These are phyloP conservation scores for Cadophora luteo-olivacea DNA, from an alignment of 2,329 filamentous ascomycete genomes.

Conservation along the genomic window DNA sequence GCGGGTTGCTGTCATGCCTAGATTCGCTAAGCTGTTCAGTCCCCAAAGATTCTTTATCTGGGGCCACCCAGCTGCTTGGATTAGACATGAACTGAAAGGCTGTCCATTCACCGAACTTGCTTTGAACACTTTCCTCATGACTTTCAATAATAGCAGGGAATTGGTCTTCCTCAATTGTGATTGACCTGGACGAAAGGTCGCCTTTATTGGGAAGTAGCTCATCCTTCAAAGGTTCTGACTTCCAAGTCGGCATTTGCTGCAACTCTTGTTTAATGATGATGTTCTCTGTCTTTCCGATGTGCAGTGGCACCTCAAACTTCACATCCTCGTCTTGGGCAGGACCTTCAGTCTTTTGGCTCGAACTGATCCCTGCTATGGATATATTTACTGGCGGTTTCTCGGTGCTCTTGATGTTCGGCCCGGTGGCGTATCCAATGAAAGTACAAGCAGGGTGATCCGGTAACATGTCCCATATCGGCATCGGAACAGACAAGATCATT, in stretches of 20 bases:
- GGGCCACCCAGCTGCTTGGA: no score
- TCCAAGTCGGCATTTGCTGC: background rate
- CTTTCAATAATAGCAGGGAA: no score
- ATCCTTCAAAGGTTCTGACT: background rate
- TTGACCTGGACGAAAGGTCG: background rate
- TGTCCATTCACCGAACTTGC: no score
- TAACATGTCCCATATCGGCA: constrained; percentile 15
- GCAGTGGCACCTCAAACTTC: background rate
- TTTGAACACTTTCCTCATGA: no score
- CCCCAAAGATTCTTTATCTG: no score
- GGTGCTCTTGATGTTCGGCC: background rate
- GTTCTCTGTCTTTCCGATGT: background rate
- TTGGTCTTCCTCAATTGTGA: background rate
- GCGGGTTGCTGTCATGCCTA: no score
- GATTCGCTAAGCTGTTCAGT: no score
- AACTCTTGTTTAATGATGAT: background rate
- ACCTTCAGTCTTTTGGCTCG: no score
- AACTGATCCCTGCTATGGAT: background rate
- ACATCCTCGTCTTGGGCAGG: background rate
- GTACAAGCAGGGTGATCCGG: constrained; percentile 16
- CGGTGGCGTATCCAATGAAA: constrained; percentile 34
- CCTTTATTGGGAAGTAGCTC: background rate
- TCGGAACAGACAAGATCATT: constrained; percentile 10
- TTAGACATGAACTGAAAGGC: no score
- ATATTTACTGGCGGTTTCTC: background rate